Evolutionary conservation across 495 filamentous ascomycete genomes (phyloP), one percentile per base, ranked within the genome.

Genomic region (Hypomontagnella monticulosa): DNA sequence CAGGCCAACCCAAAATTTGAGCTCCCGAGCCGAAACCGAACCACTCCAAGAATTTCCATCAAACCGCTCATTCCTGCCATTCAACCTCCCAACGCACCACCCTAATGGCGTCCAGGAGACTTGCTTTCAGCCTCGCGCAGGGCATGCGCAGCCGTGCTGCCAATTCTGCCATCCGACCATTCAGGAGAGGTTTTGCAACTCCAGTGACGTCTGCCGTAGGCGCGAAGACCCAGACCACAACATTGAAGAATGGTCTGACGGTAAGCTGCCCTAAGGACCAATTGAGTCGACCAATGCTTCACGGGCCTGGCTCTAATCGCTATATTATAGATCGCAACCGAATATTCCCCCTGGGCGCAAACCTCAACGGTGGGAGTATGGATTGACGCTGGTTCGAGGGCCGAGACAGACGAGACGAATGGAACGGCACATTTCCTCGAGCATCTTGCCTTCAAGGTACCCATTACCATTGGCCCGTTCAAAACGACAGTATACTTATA

Each of bases 401-500:
- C 95, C 78, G 95, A 99, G 87, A 99, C 95, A 70, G 91, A 95
- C 82, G 92, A 90, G 87, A 97, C 93, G 72, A 98, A 97, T 84
- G 95, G 95, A 81, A 98, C 96, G 62, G 95, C 95, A 63, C 95
- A 99, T 84, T 99, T 98, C 86, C 87, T 99, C 66, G 95, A 99
- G 83, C 95, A 99, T 81, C 86, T 99, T 76, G 96, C 96, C 71
- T 99, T 99, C 87, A 99, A 99, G 90, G 93, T 97, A 83, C 61
- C 52, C 42, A 50, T 37, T 55, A 43, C 16, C 40, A 23, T 20
- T 34, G n/a, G 56, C 18, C 33, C 43, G 48, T 19, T 12, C 49
- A 47, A 32, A 20, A n/a, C 14, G 49, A 9, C 42, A 37, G 56
- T 49, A 56, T 34, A 51, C 67, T 75, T 58, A 76, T 48, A 14